Conservation (phyloP, 176 grass and related monocot genomes). For the Rhipidocladum racemiflorum region DNA sequence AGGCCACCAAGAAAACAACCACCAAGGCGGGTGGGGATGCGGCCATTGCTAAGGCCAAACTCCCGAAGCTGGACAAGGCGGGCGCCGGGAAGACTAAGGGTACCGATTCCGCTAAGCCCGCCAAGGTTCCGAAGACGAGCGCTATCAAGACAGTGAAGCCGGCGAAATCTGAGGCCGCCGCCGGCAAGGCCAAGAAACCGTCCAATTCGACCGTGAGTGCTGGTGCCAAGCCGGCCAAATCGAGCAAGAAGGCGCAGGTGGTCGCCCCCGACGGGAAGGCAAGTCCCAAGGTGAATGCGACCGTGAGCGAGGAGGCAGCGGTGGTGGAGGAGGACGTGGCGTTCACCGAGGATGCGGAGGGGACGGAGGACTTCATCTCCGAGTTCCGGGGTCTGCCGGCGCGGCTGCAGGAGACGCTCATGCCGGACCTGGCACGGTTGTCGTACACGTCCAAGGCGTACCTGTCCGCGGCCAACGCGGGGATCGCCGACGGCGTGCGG, state of each 20-base stretch:
- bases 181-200: conserved; percentile 50
- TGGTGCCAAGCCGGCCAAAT: conserved; percentile 33
- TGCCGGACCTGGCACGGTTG: conserved; percentile 85
- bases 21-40: neutral
- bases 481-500: conserved; percentile 63
- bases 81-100: conserved; percentile 18
- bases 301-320: neutral
- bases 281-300: conserved; percentile 26
- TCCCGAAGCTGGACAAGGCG: conserved; percentile 51
- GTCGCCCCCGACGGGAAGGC: neutral
- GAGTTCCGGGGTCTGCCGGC: conserved; percentile 66
- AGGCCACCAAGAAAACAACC: conserved; percentile 18
- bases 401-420: conserved; percentile 59
- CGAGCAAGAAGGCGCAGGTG: conserved; percentile 48
- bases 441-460: conserved; percentile 81
- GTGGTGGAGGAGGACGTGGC: conserved; percentile 33
- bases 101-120: conserved; percentile 33
- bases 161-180: conserved; percentile 48
- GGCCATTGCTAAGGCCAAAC: conserved; percentile 45
- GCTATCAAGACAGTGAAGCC: conserved; percentile 41
- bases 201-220: conserved; percentile 28
- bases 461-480: conserved; percentile 77
- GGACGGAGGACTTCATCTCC: conserved; percentile 57
- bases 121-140: conserved; percentile 31
- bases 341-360: conserved; percentile 46